Evolutionary conservation across 305 asterid genomes (phyloP).

Genomic region (Plantago lanceolata): DNA sequence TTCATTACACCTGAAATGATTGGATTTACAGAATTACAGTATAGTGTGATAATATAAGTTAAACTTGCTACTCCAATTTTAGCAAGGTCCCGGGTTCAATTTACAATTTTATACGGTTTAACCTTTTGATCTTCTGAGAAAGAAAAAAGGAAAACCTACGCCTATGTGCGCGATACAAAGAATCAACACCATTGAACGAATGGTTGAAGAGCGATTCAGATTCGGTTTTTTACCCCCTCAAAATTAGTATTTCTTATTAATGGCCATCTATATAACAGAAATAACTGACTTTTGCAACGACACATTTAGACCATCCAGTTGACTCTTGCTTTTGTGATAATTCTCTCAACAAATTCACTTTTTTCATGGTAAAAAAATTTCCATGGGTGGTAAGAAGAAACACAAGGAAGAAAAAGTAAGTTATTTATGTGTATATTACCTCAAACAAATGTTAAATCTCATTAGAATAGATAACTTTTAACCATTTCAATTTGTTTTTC

Average conservation of each 20-base stretch:
- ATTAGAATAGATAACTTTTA: background rate
- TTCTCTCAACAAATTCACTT: conserved; percentile 5
- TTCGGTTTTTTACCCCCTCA: too few species aligned
- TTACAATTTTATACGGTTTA: too few species aligned
- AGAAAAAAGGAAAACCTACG: background rate
- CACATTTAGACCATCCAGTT: conserved; percentile 2
- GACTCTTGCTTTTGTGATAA: conserved; percentile 7
- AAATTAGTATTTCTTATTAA: background rate
- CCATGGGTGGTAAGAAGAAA: conserved; percentile 29
- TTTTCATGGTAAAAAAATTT: conserved; percentile 12
- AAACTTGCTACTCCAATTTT: background rate
- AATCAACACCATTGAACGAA: background rate
- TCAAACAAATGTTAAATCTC: background rate
- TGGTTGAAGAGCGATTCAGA: background rate
- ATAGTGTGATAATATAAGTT: too few species aligned
- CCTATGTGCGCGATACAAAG: background rate
- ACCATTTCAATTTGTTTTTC: background rate
- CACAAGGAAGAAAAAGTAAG: conserved; percentile 33
- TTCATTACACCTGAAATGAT: background rate
- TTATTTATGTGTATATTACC: background rate
- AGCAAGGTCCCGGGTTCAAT: background rate
- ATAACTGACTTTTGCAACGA: background rate
- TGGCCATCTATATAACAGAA: background rate
- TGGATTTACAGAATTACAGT: too few species aligned
- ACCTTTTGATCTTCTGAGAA: background rate